Base-by-base conservation (phyloP, 768 basidiomycete genomes). In the Phylloporus sp. region DNA sequence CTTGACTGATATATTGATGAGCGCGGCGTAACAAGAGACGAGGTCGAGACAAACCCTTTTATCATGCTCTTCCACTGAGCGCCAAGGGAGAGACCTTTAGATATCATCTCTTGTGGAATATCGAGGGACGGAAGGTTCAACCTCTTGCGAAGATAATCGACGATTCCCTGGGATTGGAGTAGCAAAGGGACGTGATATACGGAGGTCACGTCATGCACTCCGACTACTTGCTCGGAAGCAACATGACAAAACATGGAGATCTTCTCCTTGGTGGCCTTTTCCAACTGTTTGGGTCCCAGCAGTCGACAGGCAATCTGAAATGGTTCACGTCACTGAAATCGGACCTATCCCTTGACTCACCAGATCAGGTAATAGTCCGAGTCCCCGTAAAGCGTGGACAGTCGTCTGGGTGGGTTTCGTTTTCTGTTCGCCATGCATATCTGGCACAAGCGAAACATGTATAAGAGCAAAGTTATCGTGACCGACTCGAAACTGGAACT, bases 241-340 rank as follows among this genome's bases (percentile, higher is more conserved):
- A 99, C 95, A 63, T 99, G 95, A 71, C 95, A 97, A 79, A 98
- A 98, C 95, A 98, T 97, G 55, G 92, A 93, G 36, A 99, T 95
- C 70, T 99, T 99, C 63, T 86, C 80, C 72, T 94, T 95, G 31
- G 95, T 95, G 0, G 88, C 79, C 15, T 81, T 77, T 48, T 86
- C 81, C n/a, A 99, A 76, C 0, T 89, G 86, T 55, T 88, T 79
- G 18, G 88, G 84, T 53, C 88, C 84, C 47, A 90, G 73, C 28
- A 93, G 73, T 35, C 95, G 86, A 69, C 95, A 97, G 0, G 95
- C 95, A 61, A 99, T 95, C 94, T 97, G 29, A 32, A 20, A 27
- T 10, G 10, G 41, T 12, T 12, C 28, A 44, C 23, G 11, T 43
- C 23, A 7, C 12, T 42, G 18, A 27, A 20, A 13, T 8, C 8